phyloP scores from a whole-genome alignment of 2,329 filamentous ascomycete genomes.

The Fusarium falciforme region DNA sequence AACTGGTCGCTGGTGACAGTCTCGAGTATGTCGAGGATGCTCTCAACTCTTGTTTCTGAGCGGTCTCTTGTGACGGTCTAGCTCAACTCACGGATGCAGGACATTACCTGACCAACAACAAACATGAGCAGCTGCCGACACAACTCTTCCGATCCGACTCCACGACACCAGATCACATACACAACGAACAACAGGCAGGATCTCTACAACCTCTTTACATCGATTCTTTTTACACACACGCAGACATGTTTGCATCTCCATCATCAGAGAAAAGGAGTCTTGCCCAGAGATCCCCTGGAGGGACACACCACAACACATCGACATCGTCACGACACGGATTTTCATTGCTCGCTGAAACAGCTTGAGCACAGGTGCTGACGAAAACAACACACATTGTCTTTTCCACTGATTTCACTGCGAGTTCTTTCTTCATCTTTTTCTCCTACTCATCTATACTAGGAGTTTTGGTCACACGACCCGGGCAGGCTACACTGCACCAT shows the following conservation, averaged over 20 bases:
- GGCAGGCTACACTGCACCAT: background rate
- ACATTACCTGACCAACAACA: background rate
- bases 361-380: background rate
- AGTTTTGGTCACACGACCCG: background rate
- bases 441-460: background rate
- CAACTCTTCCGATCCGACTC: background rate
- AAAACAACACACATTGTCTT: background rate
- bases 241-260: background rate
- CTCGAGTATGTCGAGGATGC: background rate
- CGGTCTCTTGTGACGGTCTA: background rate
- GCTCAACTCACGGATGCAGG: background rate
- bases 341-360: background rate
- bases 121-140: background rate
- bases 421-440: background rate
- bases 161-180: background rate
- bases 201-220: background rate
- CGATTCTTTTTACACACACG: background rate
- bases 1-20: slow-evolving; percentile 2
- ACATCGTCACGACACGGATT: background rate
- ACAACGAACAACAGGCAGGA: background rate
- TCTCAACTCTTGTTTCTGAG: background rate
- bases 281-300: background rate
- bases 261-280: background rate
- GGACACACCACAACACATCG: background rate
- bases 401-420: background rate